phyloP scores from a whole-genome alignment of 306 rosid species.

The Malus fusca region DNA sequence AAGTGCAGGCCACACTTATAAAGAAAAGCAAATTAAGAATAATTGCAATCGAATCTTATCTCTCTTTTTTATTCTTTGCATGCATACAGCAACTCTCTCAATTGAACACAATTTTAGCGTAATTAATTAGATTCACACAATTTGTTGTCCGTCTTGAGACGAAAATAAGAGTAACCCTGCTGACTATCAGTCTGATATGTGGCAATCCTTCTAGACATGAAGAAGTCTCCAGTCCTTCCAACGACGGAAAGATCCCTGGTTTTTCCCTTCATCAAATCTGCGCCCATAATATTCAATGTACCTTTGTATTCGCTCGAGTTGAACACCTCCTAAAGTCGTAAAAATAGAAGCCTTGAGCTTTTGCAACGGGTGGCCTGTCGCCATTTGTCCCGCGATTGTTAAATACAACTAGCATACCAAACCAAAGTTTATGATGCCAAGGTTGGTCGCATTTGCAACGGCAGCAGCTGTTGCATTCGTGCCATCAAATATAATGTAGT shows the following conservation, averaged over 20 bases:
- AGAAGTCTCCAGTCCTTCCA: slow-evolving; percentile 47
- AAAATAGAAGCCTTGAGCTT: slow-evolving; percentile 45
- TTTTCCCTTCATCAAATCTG: slow-evolving; percentile 27
- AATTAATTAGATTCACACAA: slow-evolving; percentile 29
- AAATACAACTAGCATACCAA: slow-evolving; percentile 34
- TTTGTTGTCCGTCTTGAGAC: slow-evolving; percentile 45
- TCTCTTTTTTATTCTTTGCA: no score
- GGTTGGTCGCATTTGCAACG: slow-evolving; percentile 11
- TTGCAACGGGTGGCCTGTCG: slow-evolving; percentile 12
- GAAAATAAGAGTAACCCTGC: slow-evolving; percentile 22
- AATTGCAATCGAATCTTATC: no score
- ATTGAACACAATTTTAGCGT: not conserved
- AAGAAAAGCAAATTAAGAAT: no score
- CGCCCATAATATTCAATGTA: slow-evolving; percentile 44
- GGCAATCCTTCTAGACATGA: slow-evolving; percentile 39
- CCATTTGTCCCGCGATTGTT: slow-evolving; percentile 29
- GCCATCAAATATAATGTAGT: slow-evolving; percentile 29
- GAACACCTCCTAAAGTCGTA: slow-evolving; percentile 38
- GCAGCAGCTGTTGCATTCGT: slow-evolving; percentile 32
- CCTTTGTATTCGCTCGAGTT: slow-evolving; percentile 34
- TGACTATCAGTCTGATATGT: slow-evolving; percentile 29
- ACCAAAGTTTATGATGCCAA: slow-evolving; percentile 11
- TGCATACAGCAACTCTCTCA: no score
- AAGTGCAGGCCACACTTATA: no score
- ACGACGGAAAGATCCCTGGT: slow-evolving; percentile 46